Conservation (phyloP, 371 early-diverging fungal species). For the Umbelopsis sp. region DNA sequence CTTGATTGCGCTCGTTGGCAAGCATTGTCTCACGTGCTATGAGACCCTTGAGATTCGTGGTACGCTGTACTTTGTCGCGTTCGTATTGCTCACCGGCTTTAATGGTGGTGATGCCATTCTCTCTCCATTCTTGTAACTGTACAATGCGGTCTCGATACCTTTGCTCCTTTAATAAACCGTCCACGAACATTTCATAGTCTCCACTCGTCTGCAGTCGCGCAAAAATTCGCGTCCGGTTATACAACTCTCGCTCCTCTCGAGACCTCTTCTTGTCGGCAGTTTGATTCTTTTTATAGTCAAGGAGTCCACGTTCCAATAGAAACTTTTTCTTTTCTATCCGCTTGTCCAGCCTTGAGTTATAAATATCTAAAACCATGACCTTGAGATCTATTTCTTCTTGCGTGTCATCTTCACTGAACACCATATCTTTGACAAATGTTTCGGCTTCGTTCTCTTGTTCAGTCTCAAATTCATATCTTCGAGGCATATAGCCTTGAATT, state of each 20-base stretch:
- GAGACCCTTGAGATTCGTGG: constrained; percentile 45
- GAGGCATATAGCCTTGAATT: constrained; percentile 97
- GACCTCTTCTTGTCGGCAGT: constrained; percentile 77
- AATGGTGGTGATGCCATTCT: constrained; percentile 82
- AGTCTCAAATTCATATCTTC: constrained; percentile 96
- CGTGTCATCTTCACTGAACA: constrained; percentile 86
- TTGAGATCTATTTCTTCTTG: constrained; percentile 90
- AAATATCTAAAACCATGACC: constrained; percentile 90
- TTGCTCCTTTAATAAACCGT: constrained; percentile 81
- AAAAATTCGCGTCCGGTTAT: constrained; percentile 82
- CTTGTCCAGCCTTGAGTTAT: constrained; percentile 86
- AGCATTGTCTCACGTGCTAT: constrained; percentile 28
- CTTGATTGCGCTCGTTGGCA: constrained; percentile 41
- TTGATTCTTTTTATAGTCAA: constrained; percentile 86
- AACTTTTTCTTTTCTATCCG: constrained; percentile 86
- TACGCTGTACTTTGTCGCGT: constrained; percentile 54
- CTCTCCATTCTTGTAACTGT: constrained; percentile 89
- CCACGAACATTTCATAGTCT: constrained; percentile 84
- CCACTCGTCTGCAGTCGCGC: constrained; percentile 83
- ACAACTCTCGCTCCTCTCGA: constrained; percentile 85
- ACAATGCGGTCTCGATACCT: constrained; percentile 76
- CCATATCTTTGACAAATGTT: constrained; percentile 89
- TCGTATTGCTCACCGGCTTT: constrained; percentile 80
- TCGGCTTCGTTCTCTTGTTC: constrained; percentile 98
- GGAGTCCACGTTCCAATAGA: constrained; percentile 84